Evolutionary conservation across 495 filamentous ascomycete genomes (phyloP), one percentile per base, ranked within the genome.

Genomic region (Usnea hakonensis): DNA sequence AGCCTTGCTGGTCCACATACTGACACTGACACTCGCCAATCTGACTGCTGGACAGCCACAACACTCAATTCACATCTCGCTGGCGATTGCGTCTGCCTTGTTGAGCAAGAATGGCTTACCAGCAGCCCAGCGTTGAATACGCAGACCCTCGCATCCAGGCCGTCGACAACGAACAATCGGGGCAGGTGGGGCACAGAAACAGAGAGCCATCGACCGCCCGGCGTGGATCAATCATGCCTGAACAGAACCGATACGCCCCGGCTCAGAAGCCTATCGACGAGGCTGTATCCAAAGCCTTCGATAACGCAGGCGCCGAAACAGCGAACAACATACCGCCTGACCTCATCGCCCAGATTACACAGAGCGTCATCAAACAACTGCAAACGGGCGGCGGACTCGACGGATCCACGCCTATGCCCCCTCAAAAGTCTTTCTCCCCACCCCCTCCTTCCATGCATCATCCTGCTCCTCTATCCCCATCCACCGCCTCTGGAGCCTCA

Each of bases 321-420:
- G 61, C 73, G 1, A 67, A 67, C 23, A 76, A 79, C 44, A 61
- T 81, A 17, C 75, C 79, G 2, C 80, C 79, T 1, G 80, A 83
- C 10, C 66, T 82, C 5, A 66, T 83, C 41, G 73, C 76, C 30
- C 78, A 81, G 62, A 72, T 72, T 33, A 83, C 80, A 1, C 76
- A 79, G 36, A 81, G 70, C 17, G 80, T 83, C 2, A 78, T 83
- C 54, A 79, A 83, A 63, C 78, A 82, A 53, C 72, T 83, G 10
- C 77, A 79, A 63, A 73, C 74, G 28, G 72, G 69, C 13, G 72
- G 69, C 11, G 78, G 78, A 6, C 59, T 81, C 44, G 73, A 77
- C 30, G 74, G 44, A 58, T 36, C 58, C 21, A 66, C 64, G 30
- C 66, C 66, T 35, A 21, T 57, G 36, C 64, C 69, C 37, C 64